phyloP scores from a whole-genome alignment of 2,329 filamentous ascomycete species.

The Tolypocladium ophioglossoides region DNA sequence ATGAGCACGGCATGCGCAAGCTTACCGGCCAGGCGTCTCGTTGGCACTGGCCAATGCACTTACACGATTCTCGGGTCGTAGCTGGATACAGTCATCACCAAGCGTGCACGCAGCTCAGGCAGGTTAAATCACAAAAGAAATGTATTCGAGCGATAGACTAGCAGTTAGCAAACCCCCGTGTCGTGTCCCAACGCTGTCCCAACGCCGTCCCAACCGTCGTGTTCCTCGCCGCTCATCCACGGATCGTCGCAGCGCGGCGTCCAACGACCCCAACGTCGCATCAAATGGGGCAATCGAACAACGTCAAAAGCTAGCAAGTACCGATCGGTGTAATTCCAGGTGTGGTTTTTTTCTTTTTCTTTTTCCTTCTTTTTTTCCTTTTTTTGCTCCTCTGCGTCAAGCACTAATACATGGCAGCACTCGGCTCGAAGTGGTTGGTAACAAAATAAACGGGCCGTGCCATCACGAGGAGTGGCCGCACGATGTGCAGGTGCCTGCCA shows the following conservation, averaged over 20 bases:
- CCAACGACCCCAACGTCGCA: background rate
- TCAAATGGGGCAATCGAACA: background rate
- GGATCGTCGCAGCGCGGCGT: background rate
- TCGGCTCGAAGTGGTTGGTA: background rate
- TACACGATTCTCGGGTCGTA: background rate
- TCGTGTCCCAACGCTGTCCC: background rate
- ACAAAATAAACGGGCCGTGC: background rate
- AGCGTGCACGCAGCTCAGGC: background rate
- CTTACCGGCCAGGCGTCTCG: too few relatives aligned
- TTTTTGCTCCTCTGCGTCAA: background rate
- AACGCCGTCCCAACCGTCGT: conserved; percentile 4
- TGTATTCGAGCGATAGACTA: conserved; percentile 10
- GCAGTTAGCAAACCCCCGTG: conserved; percentile 6
- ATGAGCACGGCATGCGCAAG: background rate
- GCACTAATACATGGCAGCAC: background rate
- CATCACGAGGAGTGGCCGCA: conserved; percentile 10
- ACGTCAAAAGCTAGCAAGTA: background rate
- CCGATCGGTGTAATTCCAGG: background rate
- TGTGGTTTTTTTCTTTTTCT: conserved; percentile 2
- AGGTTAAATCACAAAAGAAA: conserved; percentile 2
- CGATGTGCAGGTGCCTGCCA: conserved; percentile 20
- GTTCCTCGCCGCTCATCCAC: background rate
- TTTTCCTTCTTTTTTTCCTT: conserved; percentile 5
- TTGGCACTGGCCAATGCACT: background rate
- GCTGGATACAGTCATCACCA: background rate